phyloP scores from a whole-genome alignment of 176 grass and related monocot species.

The Lolium rigidum region DNA sequence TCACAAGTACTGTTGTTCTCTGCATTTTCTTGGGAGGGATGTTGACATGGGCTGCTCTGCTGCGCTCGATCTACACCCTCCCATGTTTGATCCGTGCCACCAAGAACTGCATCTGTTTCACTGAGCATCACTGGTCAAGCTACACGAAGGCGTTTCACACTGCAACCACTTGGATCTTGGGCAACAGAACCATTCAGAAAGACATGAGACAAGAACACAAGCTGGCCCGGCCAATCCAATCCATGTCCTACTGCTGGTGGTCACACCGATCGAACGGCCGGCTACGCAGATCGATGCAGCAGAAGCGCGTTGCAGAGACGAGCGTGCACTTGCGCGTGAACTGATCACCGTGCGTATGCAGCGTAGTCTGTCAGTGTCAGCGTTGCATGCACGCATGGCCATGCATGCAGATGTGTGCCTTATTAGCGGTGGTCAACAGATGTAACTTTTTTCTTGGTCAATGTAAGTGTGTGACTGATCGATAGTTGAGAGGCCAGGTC shows the following conservation, averaged over 20 bases:
- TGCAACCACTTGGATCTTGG: background rate
- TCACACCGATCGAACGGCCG: background rate
- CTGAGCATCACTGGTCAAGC: background rate
- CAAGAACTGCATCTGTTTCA: background rate
- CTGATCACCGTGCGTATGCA: background rate
- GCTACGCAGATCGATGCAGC: background rate
- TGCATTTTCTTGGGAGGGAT: background rate
- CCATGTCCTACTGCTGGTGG: conserved; percentile 5
- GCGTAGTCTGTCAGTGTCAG: background rate
- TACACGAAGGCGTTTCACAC: background rate
- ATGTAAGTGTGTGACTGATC: no score
- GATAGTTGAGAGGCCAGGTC: no score
- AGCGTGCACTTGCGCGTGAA: background rate
- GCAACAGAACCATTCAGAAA: background rate
- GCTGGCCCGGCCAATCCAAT: background rate
- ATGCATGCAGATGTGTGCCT: no score
- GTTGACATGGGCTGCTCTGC: background rate
- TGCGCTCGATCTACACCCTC: background rate
- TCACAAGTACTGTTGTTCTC: background rate
- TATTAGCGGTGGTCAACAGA: no score
- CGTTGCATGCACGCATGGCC: background rate
- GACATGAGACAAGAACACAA: conserved; percentile 2
- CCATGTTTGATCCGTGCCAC: background rate
- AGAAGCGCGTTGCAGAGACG: background rate
- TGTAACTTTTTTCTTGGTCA: no score